Evolutionary conservation across 2,329 filamentous ascomycete genomes (phyloP).

Genomic region (Sporothrix dimorphospora): DNA sequence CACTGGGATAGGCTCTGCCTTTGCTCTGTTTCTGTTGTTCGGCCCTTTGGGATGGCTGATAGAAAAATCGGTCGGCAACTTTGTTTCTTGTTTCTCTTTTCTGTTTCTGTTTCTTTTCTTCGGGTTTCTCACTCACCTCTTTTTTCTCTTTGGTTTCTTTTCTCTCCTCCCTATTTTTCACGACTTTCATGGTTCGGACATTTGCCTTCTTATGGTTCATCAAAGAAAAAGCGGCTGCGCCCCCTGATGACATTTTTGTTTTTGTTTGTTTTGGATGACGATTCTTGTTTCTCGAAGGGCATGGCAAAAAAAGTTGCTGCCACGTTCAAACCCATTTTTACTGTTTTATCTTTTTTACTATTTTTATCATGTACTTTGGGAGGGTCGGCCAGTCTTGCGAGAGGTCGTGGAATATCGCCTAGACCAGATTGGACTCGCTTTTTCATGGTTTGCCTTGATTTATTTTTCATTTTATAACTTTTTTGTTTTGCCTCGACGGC

Average conservation of each 20-base stretch:
- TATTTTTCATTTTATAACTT: slow-evolving; percentile 35
- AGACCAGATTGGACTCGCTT: slow-evolving; percentile 29
- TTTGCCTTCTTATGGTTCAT: neutral
- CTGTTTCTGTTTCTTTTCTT: neutral
- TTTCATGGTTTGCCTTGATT: slow-evolving; percentile 30
- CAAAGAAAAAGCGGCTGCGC: neutral
- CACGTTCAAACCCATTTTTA: slow-evolving; percentile 12
- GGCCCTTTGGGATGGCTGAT: slow-evolving; percentile 15
- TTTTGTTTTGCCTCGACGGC: slow-evolving; percentile 26
- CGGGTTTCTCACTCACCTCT: neutral
- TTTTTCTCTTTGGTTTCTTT: neutral
- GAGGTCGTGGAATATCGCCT: slow-evolving; percentile 32
- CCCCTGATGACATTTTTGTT: slow-evolving; percentile 13
- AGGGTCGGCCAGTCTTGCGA: slow-evolving; percentile 28
- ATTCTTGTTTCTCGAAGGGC: slow-evolving; percentile 20
- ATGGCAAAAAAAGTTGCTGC: slow-evolving; percentile 12
- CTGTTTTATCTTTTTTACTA: slow-evolving; percentile 27
- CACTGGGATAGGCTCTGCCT: slow-evolving; percentile 24
- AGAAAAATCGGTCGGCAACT: neutral
- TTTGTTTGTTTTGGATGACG: slow-evolving; percentile 5
- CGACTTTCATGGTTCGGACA: slow-evolving; percentile 10
- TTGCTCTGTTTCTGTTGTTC: slow-evolving; percentile 13
- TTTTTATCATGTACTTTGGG: slow-evolving; percentile 31
- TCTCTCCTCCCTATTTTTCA: slow-evolving; percentile 3
- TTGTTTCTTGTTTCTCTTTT: neutral